A percentile compares a stretch with the other conserved stretches of the same genome.
phyloP scores from a whole-genome alignment of 1,284 basidiomycete species.

The Leccinum pachyderme region DNA sequence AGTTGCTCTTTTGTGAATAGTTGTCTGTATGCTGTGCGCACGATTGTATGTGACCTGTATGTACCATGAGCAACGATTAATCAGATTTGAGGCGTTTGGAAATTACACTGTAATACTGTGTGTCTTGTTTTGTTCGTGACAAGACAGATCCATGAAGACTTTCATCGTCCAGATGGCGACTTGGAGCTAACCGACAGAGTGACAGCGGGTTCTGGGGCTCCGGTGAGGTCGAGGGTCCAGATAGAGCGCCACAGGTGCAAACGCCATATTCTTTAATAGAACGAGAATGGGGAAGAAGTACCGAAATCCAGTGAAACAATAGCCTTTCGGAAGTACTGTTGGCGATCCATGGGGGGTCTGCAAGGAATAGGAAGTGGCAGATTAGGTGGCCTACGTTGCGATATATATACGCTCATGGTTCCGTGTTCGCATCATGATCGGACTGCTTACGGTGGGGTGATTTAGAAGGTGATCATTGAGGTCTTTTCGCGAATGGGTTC shows the following conservation, averaged over 20 bases:
- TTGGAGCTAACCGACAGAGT: background rate
- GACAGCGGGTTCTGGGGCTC: background rate
- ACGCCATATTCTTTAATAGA: background rate
- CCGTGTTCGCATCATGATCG: background rate
- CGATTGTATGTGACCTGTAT: background rate
- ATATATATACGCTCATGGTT: background rate
- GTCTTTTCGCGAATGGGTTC: conserved; percentile 10
- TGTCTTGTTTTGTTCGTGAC: background rate
- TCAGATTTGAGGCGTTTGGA: background rate
- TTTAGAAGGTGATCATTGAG: background rate
- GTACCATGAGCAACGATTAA: background rate
- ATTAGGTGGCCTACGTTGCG: background rate
- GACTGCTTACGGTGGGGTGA: background rate
- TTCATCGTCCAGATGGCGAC: background rate
- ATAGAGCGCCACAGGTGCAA: background rate
- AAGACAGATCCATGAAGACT: background rate
- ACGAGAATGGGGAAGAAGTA: background rate
- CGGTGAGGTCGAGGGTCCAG: background rate
- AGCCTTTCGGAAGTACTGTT: background rate
- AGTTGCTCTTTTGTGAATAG: background rate
- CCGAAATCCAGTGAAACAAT: background rate
- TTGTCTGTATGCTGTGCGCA: background rate
- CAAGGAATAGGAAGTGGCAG: background rate
- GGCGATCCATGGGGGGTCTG: background rate
- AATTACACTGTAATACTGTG: background rate